Evolutionary conservation across 2,329 filamentous ascomycete species (phyloP).

Genomic region (Penicillium corylophilum): DNA sequence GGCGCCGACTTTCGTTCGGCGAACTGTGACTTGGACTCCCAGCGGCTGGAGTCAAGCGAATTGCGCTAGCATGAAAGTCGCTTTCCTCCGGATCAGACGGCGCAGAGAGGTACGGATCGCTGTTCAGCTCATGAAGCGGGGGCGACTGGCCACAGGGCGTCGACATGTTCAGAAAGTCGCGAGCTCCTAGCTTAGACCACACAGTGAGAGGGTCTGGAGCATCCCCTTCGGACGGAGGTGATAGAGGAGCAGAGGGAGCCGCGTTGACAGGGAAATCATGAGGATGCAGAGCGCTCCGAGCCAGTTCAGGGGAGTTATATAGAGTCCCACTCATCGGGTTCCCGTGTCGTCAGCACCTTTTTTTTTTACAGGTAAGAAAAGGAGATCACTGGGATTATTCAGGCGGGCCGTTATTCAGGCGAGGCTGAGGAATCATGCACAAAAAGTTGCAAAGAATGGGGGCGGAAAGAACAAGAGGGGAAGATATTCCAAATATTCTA

Average conservation of each 20-base stretch:
- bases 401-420: neutral
- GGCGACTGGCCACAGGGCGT: slow-evolving; percentile 24
- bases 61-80: slow-evolving; percentile 33
- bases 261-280: slow-evolving; percentile 7
- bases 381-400: neutral
- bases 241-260: slow-evolving; percentile 10
- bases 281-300: slow-evolving; percentile 1
- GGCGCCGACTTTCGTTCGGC: slow-evolving; percentile 17
- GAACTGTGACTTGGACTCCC: slow-evolving; percentile 19
- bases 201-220: slow-evolving; percentile 10
- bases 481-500: neutral
- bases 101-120: slow-evolving; percentile 42
- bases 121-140: slow-evolving; percentile 32
- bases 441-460: slow-evolving; percentile 12
- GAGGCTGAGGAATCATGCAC: neutral
- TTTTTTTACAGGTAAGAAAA: neutral
- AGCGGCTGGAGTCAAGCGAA: slow-evolving; percentile 31
- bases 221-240: slow-evolving; percentile 16
- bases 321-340: slow-evolving; percentile 13
- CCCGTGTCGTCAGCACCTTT: neutral
- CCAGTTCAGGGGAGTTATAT: slow-evolving; percentile 12
- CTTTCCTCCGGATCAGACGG: slow-evolving; percentile 40
- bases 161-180: slow-evolving; percentile 20
- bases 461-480: neutral
- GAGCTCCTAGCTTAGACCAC: slow-evolving; percentile 7